Percentiles rank a stretch among this genome's conserved stretches.
These are phyloP conservation scores for Pyrrhoderma noxium DNA, from an alignment of 1,284 basidiomycete genomes.

Conservation along the genomic window DNA sequence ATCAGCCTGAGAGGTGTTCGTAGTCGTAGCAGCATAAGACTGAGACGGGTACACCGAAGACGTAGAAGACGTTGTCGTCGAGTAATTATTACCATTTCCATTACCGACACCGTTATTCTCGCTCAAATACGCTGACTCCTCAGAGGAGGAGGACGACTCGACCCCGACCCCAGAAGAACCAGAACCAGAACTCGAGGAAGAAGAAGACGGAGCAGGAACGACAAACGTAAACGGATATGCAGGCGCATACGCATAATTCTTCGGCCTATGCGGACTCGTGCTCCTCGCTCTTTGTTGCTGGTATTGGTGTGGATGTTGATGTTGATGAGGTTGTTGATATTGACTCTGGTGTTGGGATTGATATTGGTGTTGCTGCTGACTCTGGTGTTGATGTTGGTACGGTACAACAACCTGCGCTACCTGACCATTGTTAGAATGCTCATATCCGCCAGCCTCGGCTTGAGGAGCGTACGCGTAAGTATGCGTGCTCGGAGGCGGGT, in stretches of 20 bases:
- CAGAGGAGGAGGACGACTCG: too few species aligned
- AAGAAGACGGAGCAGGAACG: background rate
- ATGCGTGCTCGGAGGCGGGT: background rate
- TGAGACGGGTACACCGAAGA: too few species aligned
- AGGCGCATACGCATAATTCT: slow-evolving; percentile 11
- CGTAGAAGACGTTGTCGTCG: too few species aligned
- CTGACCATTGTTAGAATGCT: too few species aligned
- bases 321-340: background rate
- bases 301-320: background rate
- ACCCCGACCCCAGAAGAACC: too few species aligned
- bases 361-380: slow-evolving; percentile 1
- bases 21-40: too few species aligned
- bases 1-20: too few species aligned
- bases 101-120: too few species aligned
- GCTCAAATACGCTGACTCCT: too few species aligned
- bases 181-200: slow-evolving; percentile 14
- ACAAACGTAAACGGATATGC: slow-evolving; percentile 19
- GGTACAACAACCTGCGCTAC: too few species aligned
- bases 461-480: background rate
- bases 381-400: background rate
- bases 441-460: too few species aligned
- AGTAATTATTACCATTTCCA: too few species aligned
- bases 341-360: background rate
- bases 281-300: slow-evolving; percentile 8
- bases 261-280: slow-evolving; percentile 2